phyloP scores from a whole-genome alignment of 2,329 filamentous ascomycete genomes.

The Cercospora zeina region DNA sequence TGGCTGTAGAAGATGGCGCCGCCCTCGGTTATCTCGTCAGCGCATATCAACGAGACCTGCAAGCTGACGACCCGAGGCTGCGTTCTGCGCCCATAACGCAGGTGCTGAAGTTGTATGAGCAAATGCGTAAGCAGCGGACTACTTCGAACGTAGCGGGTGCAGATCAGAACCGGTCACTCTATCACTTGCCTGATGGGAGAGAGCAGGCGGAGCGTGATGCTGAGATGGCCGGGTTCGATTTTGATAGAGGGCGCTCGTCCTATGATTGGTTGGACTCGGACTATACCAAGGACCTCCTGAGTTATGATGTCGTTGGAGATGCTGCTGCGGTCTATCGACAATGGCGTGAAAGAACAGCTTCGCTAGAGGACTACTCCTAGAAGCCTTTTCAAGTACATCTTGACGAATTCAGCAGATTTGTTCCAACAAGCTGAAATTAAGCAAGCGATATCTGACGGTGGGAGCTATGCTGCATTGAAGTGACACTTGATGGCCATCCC shows the following conservation, averaged over 20 bases:
- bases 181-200: conserved; percentile 50
- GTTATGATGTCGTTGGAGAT: neutral
- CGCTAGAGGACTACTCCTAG: neutral
- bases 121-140: conserved; percentile 48
- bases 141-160: conserved; percentile 52
- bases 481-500: too few relatives aligned
- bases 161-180: conserved; percentile 29
- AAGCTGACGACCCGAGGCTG: conserved; percentile 40
- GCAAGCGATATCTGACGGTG: neutral
- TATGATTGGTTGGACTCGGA: neutral
- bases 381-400: neutral
- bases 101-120: conserved; percentile 46
- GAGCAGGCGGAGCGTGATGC: conserved; percentile 59
- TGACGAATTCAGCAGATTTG: neutral
- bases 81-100: conserved; percentile 46
- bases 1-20: conserved; percentile 65
- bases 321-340: neutral
- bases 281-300: neutral
- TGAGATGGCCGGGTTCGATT: conserved; percentile 1
- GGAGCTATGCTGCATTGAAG: too few relatives aligned
- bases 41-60: conserved; percentile 39
- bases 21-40: conserved; percentile 52
- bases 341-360: neutral
- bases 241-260: neutral
- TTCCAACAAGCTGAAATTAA: neutral